Evolutionary conservation across 2,329 filamentous ascomycete genomes (phyloP).

Genomic region (Diaporthe ampelina): DNA sequence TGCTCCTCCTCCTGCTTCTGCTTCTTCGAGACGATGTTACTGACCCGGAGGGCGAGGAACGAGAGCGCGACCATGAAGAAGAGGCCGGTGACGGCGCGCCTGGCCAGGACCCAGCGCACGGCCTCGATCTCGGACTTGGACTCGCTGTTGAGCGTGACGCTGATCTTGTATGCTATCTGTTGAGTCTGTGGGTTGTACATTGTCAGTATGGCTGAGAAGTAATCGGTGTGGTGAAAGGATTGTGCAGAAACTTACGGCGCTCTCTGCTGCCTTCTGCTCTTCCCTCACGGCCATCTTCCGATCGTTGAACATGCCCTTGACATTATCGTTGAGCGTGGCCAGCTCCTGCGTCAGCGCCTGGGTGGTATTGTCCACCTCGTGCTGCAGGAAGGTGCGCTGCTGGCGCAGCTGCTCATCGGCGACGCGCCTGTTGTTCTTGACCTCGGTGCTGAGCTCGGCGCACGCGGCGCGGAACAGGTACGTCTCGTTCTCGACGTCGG

Average conservation of each 20-base stretch:
- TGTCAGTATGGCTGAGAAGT: constrained; percentile 38
- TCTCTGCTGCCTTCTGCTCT: constrained; percentile 88
- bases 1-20: constrained; percentile 61
- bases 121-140: constrained; percentile 93
- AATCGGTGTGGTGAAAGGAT: too few relatives aligned
- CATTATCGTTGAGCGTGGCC: constrained; percentile 84
- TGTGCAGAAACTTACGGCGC: constrained; percentile 67
- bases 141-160: constrained; percentile 89
- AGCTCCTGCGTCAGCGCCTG: constrained; percentile 90
- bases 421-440: constrained; percentile 81
- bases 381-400: constrained; percentile 87
- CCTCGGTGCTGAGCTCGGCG: constrained; percentile 89
- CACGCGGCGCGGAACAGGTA: constrained; percentile 96
- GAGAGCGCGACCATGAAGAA: constrained; percentile 75
- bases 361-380: constrained; percentile 92
- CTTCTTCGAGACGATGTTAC: constrained; percentile 68
- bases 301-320: constrained; percentile 97
- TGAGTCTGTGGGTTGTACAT: constrained; percentile 73
- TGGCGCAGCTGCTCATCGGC: constrained; percentile 86
- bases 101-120: constrained; percentile 85
- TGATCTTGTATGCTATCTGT: constrained; percentile 97
- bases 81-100: constrained; percentile 74
- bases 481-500: constrained; percentile 92
- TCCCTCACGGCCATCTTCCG: constrained; percentile 92
- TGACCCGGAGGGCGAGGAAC: constrained; percentile 71